Evolutionary conservation across 2,329 filamentous ascomycete species (phyloP).

Genomic region (Penicillium sp.): DNA sequence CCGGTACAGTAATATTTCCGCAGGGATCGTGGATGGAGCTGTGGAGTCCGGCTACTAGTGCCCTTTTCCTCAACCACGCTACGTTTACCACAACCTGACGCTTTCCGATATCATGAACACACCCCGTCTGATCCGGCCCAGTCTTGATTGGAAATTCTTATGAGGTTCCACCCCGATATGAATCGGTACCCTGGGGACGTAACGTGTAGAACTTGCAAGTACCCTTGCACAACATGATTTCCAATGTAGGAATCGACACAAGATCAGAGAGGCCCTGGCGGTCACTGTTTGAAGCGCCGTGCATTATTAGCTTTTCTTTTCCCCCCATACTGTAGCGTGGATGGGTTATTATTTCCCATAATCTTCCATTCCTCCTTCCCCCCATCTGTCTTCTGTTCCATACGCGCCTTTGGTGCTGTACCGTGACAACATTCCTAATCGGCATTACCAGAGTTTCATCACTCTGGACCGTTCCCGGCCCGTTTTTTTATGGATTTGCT

Average conservation of each 20-base stretch:
- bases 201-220: background rate
- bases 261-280: background rate
- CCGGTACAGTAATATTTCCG: conserved; percentile 11
- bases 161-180: background rate
- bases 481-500: background rate
- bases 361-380: background rate
- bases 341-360: background rate
- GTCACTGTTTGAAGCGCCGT: conserved; percentile 5
- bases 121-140: background rate
- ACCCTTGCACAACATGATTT: conserved; percentile 15
- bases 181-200: background rate
- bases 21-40: conserved; percentile 21
- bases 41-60: conserved; percentile 19
- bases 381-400: background rate
- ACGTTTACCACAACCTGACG: conserved; percentile 16
- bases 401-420: conserved; percentile 7
- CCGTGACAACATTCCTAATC: conserved; percentile 22
- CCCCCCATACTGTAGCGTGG: background rate
- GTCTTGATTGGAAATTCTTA: background rate
- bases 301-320: background rate
- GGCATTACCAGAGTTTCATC: conserved; percentile 5
- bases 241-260: background rate
- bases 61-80: conserved; percentile 8
- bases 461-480: conserved; percentile 1
- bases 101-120: conserved; percentile 14